Percentiles rank a stretch among this genome's conserved stretches.
Evolutionary conservation across 202 grass and related monocot genomes (phyloP).

Genomic region (Elaeis oleifera): DNA sequence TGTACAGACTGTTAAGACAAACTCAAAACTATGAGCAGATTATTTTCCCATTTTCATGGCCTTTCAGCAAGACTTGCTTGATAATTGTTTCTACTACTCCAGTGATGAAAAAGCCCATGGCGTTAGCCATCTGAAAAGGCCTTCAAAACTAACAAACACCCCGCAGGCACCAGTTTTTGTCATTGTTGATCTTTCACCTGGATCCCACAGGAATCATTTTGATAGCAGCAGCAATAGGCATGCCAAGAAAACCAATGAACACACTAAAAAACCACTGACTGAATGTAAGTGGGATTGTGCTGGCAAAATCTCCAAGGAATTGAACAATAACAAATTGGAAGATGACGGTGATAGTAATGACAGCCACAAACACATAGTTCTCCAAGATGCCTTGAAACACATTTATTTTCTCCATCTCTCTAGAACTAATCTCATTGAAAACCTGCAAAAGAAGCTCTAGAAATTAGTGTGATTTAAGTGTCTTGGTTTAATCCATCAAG

Average conservation of each 20-base stretch:
- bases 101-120: neutral
- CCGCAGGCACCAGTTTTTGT: neutral
- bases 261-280: constrained; percentile 50
- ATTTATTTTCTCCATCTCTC: constrained; percentile 91
- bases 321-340: constrained; percentile 89
- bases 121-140: neutral
- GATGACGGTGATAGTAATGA: constrained; percentile 46
- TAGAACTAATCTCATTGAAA: constrained; percentile 91
- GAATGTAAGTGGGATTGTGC: constrained; percentile 58
- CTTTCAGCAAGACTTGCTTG: neutral
- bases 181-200: constrained; percentile 1
- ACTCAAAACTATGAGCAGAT: too few relatives aligned
- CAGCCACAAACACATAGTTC: constrained; percentile 61
- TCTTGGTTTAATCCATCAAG: too few relatives aligned
- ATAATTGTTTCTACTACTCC: neutral
- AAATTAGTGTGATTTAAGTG: neutral
- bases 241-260: constrained; percentile 55
- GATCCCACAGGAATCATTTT: constrained; percentile 69
- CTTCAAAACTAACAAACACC: neutral
- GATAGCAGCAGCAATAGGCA: constrained; percentile 60
- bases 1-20: too few relatives aligned
- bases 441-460: constrained; percentile 34
- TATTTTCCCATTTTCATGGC: too few relatives aligned
- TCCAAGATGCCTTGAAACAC: constrained; percentile 61
- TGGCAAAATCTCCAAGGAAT: constrained; percentile 71